Percentiles rank a stretch among this genome's conserved stretches.
phyloP scores from a whole-genome alignment of 106 monocot genomes.

The Hemerocallis citrina region DNA sequence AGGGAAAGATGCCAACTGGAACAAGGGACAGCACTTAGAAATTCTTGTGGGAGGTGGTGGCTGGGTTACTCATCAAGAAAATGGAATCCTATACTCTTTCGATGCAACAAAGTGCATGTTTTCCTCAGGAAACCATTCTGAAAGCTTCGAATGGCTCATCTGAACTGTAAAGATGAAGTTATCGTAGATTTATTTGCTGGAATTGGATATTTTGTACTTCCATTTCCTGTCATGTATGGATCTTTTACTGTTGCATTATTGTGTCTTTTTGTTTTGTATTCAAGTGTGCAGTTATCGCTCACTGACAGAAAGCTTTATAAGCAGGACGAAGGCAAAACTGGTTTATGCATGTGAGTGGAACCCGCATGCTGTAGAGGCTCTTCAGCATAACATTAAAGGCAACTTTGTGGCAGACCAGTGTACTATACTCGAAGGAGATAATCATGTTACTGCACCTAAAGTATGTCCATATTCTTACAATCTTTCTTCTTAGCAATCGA shows the following conservation, averaged over 20 bases:
- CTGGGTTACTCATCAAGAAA: conserved; percentile 84
- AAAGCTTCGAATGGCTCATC: conserved; percentile 73
- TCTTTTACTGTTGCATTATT: background rate
- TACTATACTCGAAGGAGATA: conserved; percentile 89
- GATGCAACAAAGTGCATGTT: conserved; percentile 97
- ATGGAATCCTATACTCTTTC: conserved; percentile 84
- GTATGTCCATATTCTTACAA: conserved; percentile 22
- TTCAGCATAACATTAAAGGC: conserved; percentile 49
- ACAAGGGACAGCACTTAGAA: conserved; percentile 94
- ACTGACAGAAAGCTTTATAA: background rate
- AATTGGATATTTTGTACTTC: conserved; percentile 94
- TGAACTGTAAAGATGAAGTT: conserved; percentile 71
- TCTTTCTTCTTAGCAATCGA: background rate
- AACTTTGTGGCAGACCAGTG: conserved; percentile 77
- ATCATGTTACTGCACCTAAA: conserved; percentile 66
- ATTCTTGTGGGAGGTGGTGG: conserved; percentile 74
- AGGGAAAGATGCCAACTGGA: conserved; percentile 63
- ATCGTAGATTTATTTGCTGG: conserved; percentile 96
- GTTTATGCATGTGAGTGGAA: conserved; percentile 99
- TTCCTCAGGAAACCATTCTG: conserved; percentile 86
- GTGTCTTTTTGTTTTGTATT: background rate
- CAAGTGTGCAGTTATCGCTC: background rate
- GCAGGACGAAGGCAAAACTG: conserved; percentile 77
- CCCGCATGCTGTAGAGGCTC: conserved; percentile 71
- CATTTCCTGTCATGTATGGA: conserved; percentile 84